Percentiles rank a stretch among this genome's conserved stretches.
These are phyloP conservation scores for Plasmodium malariae DNA, from an alignment of 169 alveolate genomes.

Conservation along the genomic window DNA sequence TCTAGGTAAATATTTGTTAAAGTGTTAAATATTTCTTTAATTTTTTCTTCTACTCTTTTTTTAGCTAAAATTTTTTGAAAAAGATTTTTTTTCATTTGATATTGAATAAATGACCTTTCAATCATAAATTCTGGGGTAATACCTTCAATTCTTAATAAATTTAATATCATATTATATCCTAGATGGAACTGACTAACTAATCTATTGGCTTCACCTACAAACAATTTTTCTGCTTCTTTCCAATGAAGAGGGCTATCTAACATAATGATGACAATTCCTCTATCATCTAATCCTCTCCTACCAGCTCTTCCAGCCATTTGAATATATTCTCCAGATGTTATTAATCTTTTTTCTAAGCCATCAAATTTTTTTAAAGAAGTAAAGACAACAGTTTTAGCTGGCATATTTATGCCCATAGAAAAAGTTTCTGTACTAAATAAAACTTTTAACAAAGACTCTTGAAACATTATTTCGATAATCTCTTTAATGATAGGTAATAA, in stretches of 20 bases:
- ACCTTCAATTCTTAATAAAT: conserved; percentile 97
- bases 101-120: conserved; percentile 96
- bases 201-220: conserved; percentile 94
- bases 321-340: conserved; percentile 97
- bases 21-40: conserved; percentile 47
- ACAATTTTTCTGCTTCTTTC: conserved; percentile 94
- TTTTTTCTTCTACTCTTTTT: conserved; percentile 85
- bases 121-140: conserved; percentile 96
- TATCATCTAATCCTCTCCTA: conserved; percentile 97
- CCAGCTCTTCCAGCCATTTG: conserved; percentile 98
- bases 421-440: conserved; percentile 98
- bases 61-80: conserved; percentile 83
- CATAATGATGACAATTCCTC: conserved; percentile 97
- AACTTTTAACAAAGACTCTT: conserved; percentile 95
- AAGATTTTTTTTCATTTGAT: conserved; percentile 92
- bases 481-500: conserved; percentile 97
- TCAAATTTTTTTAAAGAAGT: conserved; percentile 96
- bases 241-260: conserved; percentile 93
- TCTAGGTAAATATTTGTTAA: conserved; percentile 50
- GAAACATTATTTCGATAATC: conserved; percentile 97
- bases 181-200: conserved; percentile 95
- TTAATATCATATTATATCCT: conserved; percentile 97
- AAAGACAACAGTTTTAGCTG: conserved; percentile 98
- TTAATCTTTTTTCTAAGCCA: conserved; percentile 93
- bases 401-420: conserved; percentile 99